A percentile compares a stretch with the other conserved stretches of the same genome.
Conservation (phyloP, 208 protist genomes). For the Vickermania spadyakhi region DNA sequence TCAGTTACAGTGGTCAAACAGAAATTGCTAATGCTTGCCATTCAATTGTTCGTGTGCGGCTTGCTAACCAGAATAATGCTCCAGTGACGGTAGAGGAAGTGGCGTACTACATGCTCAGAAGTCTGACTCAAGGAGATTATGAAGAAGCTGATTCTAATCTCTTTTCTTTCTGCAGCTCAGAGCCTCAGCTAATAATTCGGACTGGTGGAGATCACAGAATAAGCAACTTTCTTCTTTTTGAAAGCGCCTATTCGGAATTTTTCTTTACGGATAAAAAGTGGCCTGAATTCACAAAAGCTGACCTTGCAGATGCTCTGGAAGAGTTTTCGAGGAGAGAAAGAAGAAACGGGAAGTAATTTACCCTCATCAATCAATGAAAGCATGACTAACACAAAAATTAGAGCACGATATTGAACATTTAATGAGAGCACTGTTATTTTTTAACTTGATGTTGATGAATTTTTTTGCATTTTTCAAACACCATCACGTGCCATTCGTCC, state of each 20-base stretch:
- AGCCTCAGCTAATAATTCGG: constrained; percentile 78
- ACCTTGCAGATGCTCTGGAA: constrained; percentile 31
- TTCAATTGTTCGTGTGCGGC: constrained; percentile 26
- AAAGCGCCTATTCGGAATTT: constrained; percentile 84
- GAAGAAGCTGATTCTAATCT: constrained; percentile 43
- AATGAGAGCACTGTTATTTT: too few species aligned
- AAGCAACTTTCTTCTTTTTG: constrained; percentile 85
- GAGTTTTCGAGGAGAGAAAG: constrained; percentile 19
- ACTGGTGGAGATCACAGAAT: constrained; percentile 81
- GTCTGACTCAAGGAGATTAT: constrained; percentile 59
- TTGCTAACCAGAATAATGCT: constrained; percentile 3
- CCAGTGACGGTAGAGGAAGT: constrained; percentile 45
- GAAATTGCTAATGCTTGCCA: constrained; percentile 63
- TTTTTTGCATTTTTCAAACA: too few species aligned
- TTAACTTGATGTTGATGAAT: too few species aligned
- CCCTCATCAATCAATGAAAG: too few species aligned
- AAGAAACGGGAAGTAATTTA: constrained; percentile 4
- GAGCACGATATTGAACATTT: too few species aligned
- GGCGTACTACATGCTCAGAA: constrained; percentile 66
- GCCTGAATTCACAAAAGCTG: constrained; percentile 51
- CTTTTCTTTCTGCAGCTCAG: constrained; percentile 21
- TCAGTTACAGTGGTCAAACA: constrained; percentile 81
- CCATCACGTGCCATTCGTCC: too few species aligned
- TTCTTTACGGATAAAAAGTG: constrained; percentile 66
- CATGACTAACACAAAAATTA: too few species aligned